These are phyloP conservation scores for Mimosa pudica DNA, from an alignment of 306 rosid species.

Conservation along the genomic window DNA sequence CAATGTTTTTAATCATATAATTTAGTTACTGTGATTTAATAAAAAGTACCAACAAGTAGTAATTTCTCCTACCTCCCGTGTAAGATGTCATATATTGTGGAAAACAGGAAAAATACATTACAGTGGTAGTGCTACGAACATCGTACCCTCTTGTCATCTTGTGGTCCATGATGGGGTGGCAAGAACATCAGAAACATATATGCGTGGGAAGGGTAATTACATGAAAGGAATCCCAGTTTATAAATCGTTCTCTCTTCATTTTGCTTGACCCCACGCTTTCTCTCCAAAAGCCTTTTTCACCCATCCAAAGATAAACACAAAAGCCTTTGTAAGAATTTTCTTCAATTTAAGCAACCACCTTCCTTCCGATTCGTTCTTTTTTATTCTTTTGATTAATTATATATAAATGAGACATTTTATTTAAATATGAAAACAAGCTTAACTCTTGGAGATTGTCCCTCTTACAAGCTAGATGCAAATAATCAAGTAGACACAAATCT, in stretches of 20 bases:
- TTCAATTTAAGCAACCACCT: neutral
- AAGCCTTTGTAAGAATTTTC: neutral
- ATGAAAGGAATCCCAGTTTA: neutral
- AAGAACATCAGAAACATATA: neutral
- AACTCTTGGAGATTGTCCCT: too few relatives aligned
- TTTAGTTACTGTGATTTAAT: too few relatives aligned
- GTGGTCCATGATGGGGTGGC: neutral
- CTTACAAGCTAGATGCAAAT: too few relatives aligned
- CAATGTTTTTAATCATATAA: too few relatives aligned
- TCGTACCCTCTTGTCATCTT: neutral
- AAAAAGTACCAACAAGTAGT: too few relatives aligned
- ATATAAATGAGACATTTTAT: neutral
- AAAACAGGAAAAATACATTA: neutral
- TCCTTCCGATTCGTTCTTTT: neutral
- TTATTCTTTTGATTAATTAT: constrained; percentile 13
- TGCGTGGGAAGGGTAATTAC: neutral
- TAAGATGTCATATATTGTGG: neutral
- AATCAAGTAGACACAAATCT: too few relatives aligned
- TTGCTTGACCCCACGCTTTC: neutral
- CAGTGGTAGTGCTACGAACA: neutral
- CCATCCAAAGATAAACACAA: neutral
- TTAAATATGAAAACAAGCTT: too few relatives aligned
- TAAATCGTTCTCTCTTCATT: neutral
- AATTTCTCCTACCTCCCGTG: too few relatives aligned
- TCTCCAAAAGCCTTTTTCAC: neutral